Evolutionary conservation across 2,329 filamentous ascomycete genomes (phyloP).

Genomic region (Pseudocercospora eumusae): DNA sequence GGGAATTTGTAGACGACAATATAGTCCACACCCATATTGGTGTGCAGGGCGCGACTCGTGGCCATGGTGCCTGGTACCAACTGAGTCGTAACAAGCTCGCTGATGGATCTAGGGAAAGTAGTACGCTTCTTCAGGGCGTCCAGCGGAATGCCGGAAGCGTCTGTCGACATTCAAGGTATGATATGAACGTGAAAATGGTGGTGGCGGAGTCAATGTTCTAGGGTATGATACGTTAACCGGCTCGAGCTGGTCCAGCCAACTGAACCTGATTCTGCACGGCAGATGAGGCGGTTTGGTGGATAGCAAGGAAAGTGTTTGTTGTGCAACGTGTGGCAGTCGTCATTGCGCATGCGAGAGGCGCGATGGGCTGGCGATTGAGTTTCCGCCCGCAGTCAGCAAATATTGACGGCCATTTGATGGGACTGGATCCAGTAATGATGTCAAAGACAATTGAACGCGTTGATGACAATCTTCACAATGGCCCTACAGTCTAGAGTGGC

Average conservation of each 20-base stretch:
- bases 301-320: slow-evolving; percentile 13
- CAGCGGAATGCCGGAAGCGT: slow-evolving; percentile 23
- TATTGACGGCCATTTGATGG: background rate
- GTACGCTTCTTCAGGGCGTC: slow-evolving; percentile 26
- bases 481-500: slow-evolving; percentile 45
- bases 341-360: slow-evolving; percentile 9
- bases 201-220: slow-evolving; percentile 13
- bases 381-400: background rate
- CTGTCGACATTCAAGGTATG: slow-evolving; percentile 24
- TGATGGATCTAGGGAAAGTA: slow-evolving; percentile 32
- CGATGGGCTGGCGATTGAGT: slow-evolving; percentile 4
- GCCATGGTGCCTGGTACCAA: slow-evolving; percentile 38
- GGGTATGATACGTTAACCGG: slow-evolving; percentile 2
- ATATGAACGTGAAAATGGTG: background rate
- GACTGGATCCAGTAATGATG: background rate
- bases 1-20: slow-evolving; percentile 78
- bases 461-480: slow-evolving; percentile 30
- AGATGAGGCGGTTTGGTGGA: slow-evolving; percentile 12
- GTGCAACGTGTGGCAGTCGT: slow-evolving; percentile 7
- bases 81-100: slow-evolving; percentile 37
- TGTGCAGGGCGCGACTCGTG: slow-evolving; percentile 41
- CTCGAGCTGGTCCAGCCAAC: slow-evolving; percentile 20
- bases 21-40: slow-evolving; percentile 78
- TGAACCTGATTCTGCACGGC: slow-evolving; percentile 7
- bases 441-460: background rate